Evolutionary conservation across 192 early-diverging fungal genomes (phyloP).

Genomic region (Geranomyces variabilis): DNA sequence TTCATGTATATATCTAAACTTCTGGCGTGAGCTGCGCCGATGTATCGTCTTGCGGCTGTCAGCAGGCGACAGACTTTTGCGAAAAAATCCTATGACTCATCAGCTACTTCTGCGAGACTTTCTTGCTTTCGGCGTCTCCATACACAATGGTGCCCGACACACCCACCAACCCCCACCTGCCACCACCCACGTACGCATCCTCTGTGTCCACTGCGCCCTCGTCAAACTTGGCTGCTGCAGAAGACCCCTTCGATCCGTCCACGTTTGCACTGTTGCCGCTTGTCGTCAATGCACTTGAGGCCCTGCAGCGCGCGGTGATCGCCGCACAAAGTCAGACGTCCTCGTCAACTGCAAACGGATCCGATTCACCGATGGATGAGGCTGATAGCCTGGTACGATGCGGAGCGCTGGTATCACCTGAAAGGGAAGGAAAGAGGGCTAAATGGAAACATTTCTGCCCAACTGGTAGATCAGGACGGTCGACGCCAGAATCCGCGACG

Average conservation of each 20-base stretch:
- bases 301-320: background rate
- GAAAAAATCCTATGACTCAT: too few species aligned
- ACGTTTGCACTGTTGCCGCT: conserved; percentile 1
- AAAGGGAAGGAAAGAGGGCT: background rate
- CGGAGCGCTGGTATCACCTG: background rate
- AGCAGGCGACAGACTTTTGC: too few species aligned
- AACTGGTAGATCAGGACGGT: conserved; percentile 1
- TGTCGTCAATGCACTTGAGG: conserved; percentile 1
- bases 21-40: too few species aligned
- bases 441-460: background rate
- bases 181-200: too few species aligned
- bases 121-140: too few species aligned
- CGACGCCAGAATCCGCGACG: background rate
- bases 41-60: too few species aligned
- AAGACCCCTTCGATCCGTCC: background rate
- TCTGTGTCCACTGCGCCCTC: too few species aligned
- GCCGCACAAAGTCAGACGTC: background rate
- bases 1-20: too few species aligned
- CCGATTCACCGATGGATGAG: background rate
- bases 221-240: too few species aligned
- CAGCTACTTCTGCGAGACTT: too few species aligned
- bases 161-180: too few species aligned
- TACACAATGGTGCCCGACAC: too few species aligned
- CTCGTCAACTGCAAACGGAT: background rate
- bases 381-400: conserved; percentile 3